These are phyloP conservation scores for Trypanosoma boissoni DNA, from an alignment of 208 protist genomes.

Conservation along the genomic window DNA sequence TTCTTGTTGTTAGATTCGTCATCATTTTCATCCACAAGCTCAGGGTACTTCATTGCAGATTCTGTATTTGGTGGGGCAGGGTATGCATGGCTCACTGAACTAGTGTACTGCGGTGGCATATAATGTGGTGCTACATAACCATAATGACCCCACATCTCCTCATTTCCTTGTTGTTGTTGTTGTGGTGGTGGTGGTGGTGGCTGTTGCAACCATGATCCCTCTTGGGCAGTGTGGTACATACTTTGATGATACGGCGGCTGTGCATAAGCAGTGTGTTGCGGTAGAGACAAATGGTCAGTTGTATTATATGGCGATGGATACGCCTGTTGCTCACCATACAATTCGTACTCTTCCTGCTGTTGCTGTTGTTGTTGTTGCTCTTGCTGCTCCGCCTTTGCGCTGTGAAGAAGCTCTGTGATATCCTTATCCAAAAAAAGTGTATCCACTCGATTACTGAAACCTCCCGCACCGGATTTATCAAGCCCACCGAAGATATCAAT, in stretches of 20 bases:
- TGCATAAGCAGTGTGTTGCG: too few species aligned
- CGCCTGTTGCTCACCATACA: background rate
- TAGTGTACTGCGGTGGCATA: background rate
- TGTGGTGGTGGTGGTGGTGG: background rate
- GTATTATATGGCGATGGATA: background rate
- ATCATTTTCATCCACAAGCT: constrained; percentile 30
- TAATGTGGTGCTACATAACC: too few species aligned
- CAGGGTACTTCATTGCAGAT: constrained; percentile 16
- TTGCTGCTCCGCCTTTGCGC: constrained; percentile 4
- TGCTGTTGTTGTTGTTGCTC: constrained; percentile 16
- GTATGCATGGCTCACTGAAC: background rate
- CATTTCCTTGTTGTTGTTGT: background rate
- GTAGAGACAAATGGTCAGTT: too few species aligned
- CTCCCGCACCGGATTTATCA: too few species aligned
- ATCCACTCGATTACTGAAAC: background rate
- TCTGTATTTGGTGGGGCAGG: background rate
- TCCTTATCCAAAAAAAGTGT: constrained; percentile 12
- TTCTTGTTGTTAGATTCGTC: constrained; percentile 6
- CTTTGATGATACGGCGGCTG: too few species aligned
- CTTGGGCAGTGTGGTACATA: background rate
- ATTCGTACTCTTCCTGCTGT: constrained; percentile 4
- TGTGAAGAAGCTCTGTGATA: constrained; percentile 16
- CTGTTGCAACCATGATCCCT: constrained; percentile 1
- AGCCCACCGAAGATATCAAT: constrained; percentile 37
- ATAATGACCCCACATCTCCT: too few species aligned